phyloP scores from a whole-genome alignment of 352 stramenopile genomes.

The Pythium rhizo-oryzae region DNA sequence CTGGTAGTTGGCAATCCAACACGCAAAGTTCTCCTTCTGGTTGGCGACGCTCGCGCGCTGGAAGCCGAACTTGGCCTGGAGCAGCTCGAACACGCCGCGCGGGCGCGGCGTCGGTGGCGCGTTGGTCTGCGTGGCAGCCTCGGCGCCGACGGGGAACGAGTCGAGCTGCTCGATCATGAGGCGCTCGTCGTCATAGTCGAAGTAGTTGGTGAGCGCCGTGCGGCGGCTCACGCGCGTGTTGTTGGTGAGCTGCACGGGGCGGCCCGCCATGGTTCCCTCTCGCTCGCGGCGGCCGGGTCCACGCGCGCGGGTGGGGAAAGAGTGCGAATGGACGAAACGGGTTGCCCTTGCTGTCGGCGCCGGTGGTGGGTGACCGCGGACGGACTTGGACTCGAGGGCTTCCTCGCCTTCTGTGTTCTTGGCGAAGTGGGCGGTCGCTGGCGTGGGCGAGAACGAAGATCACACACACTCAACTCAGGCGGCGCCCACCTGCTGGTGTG shows the following conservation, averaged over 20 bases:
- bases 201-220: conserved; percentile 79
- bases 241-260: conserved; percentile 22
- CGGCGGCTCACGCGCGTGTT: conserved; percentile 41
- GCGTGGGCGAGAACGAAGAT: not conserved
- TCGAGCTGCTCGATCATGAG: conserved; percentile 59
- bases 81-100: conserved; percentile 65
- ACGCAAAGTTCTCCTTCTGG: conserved; percentile 87
- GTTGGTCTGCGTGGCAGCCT: conserved; percentile 7
- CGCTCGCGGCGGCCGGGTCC: too few relatives aligned
- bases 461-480: not conserved
- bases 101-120: conserved; percentile 26
- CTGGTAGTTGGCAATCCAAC: conserved; percentile 87
- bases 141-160: conserved; percentile 49
- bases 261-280: conserved; percentile 15
- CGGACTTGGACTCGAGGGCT: too few relatives aligned
- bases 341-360: not conserved
- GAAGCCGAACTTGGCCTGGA: conserved; percentile 86
- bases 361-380: too few relatives aligned
- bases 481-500: not conserved
- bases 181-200: conserved; percentile 63
- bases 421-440: not conserved
- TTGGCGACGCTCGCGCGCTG: conserved; percentile 73
- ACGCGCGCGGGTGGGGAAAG: not conserved
- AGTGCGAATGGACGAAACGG: not conserved
- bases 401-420: not conserved